Evolutionary conservation across 169 alveolate genomes (phyloP).

Genomic region (Plasmodium cynomolgi): DNA sequence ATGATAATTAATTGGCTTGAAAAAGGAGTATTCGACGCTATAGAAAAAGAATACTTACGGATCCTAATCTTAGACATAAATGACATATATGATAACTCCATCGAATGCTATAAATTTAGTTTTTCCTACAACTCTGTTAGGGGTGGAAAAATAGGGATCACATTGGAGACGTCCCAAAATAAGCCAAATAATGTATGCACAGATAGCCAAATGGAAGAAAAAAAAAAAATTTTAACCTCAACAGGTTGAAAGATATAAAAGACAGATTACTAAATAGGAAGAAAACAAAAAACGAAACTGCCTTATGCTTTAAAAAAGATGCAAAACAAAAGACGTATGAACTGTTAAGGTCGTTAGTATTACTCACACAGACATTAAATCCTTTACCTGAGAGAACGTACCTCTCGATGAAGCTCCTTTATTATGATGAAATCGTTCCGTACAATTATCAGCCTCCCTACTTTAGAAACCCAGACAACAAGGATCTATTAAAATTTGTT

Average conservation of each 20-base stretch:
- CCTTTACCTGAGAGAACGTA: conserved; percentile 87
- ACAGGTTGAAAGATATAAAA: conserved; percentile 25
- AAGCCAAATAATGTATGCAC: background rate
- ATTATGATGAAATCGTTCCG: conserved; percentile 87
- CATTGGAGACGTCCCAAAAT: conserved; percentile 42
- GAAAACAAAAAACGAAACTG: conserved; percentile 69
- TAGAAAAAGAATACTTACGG: conserved; percentile 82
- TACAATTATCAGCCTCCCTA: conserved; percentile 87
- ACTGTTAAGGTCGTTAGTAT: conserved; percentile 81
- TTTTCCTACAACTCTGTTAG: conserved; percentile 71
- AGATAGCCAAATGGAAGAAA: conserved; percentile 10
- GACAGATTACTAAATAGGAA: conserved; percentile 75
- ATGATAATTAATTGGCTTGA: conserved; percentile 87
- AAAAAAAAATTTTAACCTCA: conserved; percentile 38
- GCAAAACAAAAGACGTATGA: conserved; percentile 80
- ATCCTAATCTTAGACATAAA: conserved; percentile 84
- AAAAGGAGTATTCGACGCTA: conserved; percentile 89
- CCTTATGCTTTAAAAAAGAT: conserved; percentile 76
- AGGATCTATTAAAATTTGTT: conserved; percentile 76
- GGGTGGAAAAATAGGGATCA: conserved; percentile 67
- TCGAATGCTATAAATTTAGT: conserved; percentile 81
- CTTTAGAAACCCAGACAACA: conserved; percentile 82
- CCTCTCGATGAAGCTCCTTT: conserved; percentile 85
- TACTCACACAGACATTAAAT: conserved; percentile 87
- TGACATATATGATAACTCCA: conserved; percentile 84